These are phyloP conservation scores for Effrenium voratum DNA, from an alignment of 73 alveolate species.

Conservation along the genomic window DNA sequence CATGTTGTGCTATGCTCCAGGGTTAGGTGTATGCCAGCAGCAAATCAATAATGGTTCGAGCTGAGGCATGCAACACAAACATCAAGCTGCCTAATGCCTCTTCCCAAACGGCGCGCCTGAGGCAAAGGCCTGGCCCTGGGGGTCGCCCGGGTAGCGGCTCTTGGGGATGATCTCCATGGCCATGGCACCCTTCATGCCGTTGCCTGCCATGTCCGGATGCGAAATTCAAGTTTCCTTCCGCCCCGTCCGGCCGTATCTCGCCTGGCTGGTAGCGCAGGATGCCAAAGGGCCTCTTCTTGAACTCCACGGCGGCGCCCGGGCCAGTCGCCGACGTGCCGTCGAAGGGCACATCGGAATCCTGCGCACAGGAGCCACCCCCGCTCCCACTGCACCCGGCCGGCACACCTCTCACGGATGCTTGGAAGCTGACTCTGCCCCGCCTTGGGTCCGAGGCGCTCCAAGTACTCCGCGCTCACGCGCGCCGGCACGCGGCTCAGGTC, in stretches of 20 bases:
- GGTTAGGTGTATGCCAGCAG: too few relatives aligned
- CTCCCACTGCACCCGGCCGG: background rate
- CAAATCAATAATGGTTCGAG: too few relatives aligned
- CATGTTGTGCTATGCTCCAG: too few relatives aligned
- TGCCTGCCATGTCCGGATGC: background rate
- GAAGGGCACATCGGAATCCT: conserved; percentile 36
- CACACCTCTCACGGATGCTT: background rate
- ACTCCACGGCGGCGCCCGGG: conserved; percentile 22
- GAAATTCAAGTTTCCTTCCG: background rate
- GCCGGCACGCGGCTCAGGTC: conserved; percentile 47
- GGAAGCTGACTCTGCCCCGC: background rate
- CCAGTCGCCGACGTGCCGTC: background rate
- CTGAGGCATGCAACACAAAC: too few relatives aligned
- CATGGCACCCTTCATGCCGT: conserved; percentile 43
- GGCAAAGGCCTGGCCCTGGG: conserved; percentile 48
- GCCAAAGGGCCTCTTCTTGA: conserved; percentile 56
- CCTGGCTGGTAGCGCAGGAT: conserved; percentile 56
- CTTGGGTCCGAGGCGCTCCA: conserved; percentile 34
- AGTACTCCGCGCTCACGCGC: conserved; percentile 59
- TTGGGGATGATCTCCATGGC: conserved; percentile 69
- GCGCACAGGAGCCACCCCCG: background rate
- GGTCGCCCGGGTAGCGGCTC: conserved; percentile 51
- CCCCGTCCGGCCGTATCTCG: background rate
- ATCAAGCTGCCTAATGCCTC: background rate
- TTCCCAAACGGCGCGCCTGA: background rate